Evolutionary conservation across 2,329 filamentous ascomycete species (phyloP).

Genomic region (Phaeosphaeria sp.): DNA sequence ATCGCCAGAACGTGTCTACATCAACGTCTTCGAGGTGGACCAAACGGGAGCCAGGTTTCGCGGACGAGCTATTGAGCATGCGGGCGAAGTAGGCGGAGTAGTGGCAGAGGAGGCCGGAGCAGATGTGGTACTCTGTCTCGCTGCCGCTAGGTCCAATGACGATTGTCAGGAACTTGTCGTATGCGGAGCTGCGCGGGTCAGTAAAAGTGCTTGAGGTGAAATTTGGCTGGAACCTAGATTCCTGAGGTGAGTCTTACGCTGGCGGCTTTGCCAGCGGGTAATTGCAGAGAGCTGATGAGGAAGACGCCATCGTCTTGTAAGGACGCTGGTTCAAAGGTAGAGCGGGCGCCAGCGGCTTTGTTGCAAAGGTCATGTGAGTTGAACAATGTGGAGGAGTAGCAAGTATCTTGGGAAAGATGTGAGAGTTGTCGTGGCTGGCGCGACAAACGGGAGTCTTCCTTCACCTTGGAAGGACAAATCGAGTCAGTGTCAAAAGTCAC

Average conservation of each 20-base stretch:
- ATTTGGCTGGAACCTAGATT: not conserved
- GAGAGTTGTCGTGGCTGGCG: not conserved
- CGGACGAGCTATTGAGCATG: conserved; percentile 6
- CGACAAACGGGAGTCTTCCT: not conserved
- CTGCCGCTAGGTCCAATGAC: not conserved
- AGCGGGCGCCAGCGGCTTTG: too few relatives aligned
- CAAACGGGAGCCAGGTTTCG: not conserved
- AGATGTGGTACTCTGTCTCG: conserved; percentile 1
- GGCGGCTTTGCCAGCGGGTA: too few relatives aligned
- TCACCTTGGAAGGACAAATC: not conserved
- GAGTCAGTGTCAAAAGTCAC: not conserved
- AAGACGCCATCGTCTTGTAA: too few relatives aligned
- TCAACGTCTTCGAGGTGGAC: not conserved
- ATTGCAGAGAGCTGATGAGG: too few relatives aligned
- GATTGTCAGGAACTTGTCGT: not conserved
- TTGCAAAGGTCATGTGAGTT: too few relatives aligned
- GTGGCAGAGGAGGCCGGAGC: conserved; percentile 7
- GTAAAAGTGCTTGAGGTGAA: not conserved
- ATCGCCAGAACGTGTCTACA: not conserved
- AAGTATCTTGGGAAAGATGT: too few relatives aligned
- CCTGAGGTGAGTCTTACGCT: not conserved
- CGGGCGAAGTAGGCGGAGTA: conserved; percentile 6
- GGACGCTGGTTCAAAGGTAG: too few relatives aligned
- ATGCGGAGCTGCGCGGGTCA: not conserved
- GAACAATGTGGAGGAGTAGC: too few relatives aligned